Percentiles rank a stretch among this genome's conserved stretches.
phyloP scores from a whole-genome alignment of 2,329 filamentous ascomycete genomes.

The Raffaelea albimanens region DNA sequence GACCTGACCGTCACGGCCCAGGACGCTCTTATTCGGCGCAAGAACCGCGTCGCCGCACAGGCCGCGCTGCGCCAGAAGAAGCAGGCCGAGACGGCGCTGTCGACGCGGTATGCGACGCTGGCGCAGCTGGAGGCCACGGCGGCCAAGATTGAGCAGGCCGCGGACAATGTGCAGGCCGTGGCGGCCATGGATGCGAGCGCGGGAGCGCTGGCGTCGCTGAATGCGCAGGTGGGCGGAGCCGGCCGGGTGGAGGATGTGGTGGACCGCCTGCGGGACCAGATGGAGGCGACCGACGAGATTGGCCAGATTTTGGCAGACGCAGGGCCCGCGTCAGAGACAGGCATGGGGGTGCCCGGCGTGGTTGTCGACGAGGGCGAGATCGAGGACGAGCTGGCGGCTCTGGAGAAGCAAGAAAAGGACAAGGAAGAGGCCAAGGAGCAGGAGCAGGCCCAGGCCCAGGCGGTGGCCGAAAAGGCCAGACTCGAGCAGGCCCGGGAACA shows the following conservation, averaged over 20 bases:
- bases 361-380: constrained; percentile 71
- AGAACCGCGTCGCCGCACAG: constrained; percentile 67
- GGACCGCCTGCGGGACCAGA: constrained; percentile 67
- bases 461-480: constrained; percentile 27
- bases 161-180: constrained; percentile 75
- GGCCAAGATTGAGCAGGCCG: constrained; percentile 73
- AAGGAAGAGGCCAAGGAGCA: constrained; percentile 40
- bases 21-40: constrained; percentile 53
- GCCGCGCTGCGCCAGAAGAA: constrained; percentile 77
- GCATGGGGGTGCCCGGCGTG: constrained; percentile 16
- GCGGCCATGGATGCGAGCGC: constrained; percentile 73
- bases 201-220: constrained; percentile 61
- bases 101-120: constrained; percentile 62
- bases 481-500: constrained; percentile 13
- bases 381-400: constrained; percentile 73
- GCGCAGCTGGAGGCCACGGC: constrained; percentile 77
- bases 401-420: constrained; percentile 53
- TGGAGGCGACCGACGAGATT: constrained; percentile 75
- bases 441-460: constrained; percentile 27
- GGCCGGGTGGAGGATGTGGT: constrained; percentile 69
- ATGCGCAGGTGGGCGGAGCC: constrained; percentile 66
- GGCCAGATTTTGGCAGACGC: constrained; percentile 63
- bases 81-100: constrained; percentile 63
- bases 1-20: constrained; percentile 57
- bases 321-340: constrained; percentile 20